Conservation (phyloP, 768 basidiomycete genomes). For the Neoboletus subvelutipes region DNA sequence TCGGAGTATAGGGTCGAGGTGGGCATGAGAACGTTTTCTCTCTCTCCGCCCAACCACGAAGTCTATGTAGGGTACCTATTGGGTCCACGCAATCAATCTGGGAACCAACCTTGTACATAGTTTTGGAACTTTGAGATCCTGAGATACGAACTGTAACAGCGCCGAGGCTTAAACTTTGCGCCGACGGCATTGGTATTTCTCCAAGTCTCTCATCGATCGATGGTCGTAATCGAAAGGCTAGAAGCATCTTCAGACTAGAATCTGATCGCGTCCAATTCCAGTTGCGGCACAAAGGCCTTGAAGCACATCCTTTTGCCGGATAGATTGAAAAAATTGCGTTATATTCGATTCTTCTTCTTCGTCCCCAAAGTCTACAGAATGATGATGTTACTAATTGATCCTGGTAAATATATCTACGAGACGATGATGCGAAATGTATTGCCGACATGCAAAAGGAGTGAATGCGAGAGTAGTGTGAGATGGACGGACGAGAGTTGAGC, state of each 20-base stretch:
- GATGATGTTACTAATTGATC: slow-evolving; percentile 24
- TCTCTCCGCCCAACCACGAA: background rate
- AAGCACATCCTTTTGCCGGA: background rate
- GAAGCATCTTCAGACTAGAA: no score
- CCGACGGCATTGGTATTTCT: no score
- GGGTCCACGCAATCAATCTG: no score
- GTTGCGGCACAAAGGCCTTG: background rate
- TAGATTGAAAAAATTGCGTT: background rate
- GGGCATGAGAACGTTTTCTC: background rate
- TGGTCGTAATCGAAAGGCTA: no score
- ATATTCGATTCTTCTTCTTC: slow-evolving; percentile 17
- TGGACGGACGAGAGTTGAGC: background rate
- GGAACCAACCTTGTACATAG: no score
- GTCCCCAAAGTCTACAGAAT: slow-evolving; percentile 21
- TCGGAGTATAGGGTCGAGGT: background rate
- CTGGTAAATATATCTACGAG: slow-evolving; percentile 22
- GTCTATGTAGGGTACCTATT: background rate
- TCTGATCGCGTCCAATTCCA: no score
- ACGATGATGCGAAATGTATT: slow-evolving; percentile 7
- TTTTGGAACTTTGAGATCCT: no score
- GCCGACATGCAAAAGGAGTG: slow-evolving; percentile 3
- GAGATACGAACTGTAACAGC: no score
- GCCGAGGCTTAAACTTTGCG: no score
- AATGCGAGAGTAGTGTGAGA: slow-evolving; percentile 2
- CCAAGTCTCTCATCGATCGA: no score